phyloP scores from a whole-genome alignment of 345 rosid species.

The Citrus cavaleriei region DNA sequence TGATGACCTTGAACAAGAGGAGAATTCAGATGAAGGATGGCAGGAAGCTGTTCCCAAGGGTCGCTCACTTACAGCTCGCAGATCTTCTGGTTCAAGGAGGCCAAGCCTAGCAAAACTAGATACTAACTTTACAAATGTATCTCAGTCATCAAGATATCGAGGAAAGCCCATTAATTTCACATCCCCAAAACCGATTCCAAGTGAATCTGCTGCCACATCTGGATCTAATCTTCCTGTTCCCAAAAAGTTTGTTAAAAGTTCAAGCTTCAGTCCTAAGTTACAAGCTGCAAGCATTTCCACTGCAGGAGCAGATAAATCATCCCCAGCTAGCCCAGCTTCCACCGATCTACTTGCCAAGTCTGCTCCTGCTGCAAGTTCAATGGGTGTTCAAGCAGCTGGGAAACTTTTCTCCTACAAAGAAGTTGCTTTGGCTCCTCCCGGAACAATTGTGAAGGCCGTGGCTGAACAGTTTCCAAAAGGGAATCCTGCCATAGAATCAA shows the following conservation, averaged over 20 bases:
- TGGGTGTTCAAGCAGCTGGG: slow-evolving; percentile 73
- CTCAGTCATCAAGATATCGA: slow-evolving; percentile 63
- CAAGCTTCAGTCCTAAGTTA: slow-evolving; percentile 68
- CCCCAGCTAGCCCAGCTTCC: slow-evolving; percentile 46
- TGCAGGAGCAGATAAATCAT: slow-evolving; percentile 50
- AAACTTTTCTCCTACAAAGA: slow-evolving; percentile 94
- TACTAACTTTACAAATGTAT: slow-evolving; percentile 71
- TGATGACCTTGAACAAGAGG: slow-evolving; percentile 41
- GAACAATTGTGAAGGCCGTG: slow-evolving; percentile 86
- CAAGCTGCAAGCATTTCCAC: slow-evolving; percentile 32
- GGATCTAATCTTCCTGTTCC: slow-evolving; percentile 42
- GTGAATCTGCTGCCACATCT: slow-evolving; percentile 41
- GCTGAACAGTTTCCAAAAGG: slow-evolving; percentile 68
- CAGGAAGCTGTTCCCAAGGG: slow-evolving; percentile 96
- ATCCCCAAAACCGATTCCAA: slow-evolving; percentile 52
- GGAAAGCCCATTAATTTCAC: slow-evolving; percentile 59
- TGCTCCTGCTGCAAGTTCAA: slow-evolving; percentile 40
- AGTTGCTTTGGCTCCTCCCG: slow-evolving; percentile 97
- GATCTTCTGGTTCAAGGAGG: slow-evolving; percentile 59
- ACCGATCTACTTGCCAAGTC: slow-evolving; percentile 54
- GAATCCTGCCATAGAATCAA: slow-evolving; percentile 27
- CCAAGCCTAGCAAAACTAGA: slow-evolving; percentile 85
- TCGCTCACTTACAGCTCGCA: slow-evolving; percentile 70
- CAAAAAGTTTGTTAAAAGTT: slow-evolving; percentile 63
- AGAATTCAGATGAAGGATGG: slow-evolving; percentile 93